Evolutionary conservation across 1,284 basidiomycete species (phyloP).

Genomic region (Blastosporella zonata): DNA sequence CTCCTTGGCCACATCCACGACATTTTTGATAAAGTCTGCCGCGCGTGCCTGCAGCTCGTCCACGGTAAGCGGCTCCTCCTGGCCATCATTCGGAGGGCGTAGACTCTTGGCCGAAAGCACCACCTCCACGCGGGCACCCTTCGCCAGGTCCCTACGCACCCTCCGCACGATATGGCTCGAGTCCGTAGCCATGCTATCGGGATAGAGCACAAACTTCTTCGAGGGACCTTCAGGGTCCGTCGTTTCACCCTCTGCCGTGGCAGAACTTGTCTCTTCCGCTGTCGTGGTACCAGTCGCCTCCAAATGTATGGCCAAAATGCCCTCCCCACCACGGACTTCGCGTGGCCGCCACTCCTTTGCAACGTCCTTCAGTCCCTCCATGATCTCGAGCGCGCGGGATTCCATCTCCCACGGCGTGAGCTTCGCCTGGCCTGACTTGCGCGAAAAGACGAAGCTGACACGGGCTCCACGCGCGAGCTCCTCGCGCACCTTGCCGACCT

Average conservation of each 20-base stretch:
- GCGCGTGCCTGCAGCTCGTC: conserved; percentile 3
- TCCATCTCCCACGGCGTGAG: conserved; percentile 35
- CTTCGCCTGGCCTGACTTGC: conserved; percentile 40
- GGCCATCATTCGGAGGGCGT: background rate
- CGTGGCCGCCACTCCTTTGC: conserved; percentile 51
- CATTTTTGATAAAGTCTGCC: background rate
- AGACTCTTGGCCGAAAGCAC: background rate
- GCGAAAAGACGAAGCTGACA: conserved; percentile 56
- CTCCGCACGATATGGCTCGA: background rate
- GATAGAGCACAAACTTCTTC: background rate
- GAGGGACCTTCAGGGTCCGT: background rate
- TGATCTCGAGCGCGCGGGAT: conserved; percentile 39
- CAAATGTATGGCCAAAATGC: conserved; percentile 7
- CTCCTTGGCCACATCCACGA: conserved; percentile 11
- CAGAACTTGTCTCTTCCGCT: background rate
- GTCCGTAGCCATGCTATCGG: background rate
- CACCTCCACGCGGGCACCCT: conserved; percentile 3
- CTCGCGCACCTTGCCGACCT: conserved; percentile 56
- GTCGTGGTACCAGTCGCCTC: background rate
- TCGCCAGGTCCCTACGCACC: conserved; percentile 1
- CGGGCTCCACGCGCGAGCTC: conserved; percentile 59
- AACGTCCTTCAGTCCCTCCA: conserved; percentile 40
- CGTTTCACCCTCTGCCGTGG: background rate
- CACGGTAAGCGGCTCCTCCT: background rate
- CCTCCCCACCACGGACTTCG: conserved; percentile 19